A percentile compares a stretch with the other conserved stretches of the same genome.
Evolutionary conservation across 2,329 filamentous ascomycete genomes (phyloP).

Genomic region (Aspergillus sp.): DNA sequence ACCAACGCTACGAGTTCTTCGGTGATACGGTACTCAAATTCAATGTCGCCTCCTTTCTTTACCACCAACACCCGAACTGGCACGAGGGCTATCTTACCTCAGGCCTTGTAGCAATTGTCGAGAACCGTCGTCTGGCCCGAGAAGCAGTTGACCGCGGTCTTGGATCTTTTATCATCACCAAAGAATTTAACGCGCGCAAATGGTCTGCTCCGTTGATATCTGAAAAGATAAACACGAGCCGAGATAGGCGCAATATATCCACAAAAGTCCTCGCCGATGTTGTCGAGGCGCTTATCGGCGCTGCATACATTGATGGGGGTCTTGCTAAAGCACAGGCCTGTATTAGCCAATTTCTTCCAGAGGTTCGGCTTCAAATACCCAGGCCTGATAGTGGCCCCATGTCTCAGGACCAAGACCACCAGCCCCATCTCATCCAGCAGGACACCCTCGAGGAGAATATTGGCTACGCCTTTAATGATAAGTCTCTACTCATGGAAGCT

Average conservation of each 20-base stretch:
- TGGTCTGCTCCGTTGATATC: slow-evolving; percentile 69
- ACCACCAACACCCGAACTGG: slow-evolving; percentile 60
- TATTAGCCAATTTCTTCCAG: slow-evolving; percentile 65
- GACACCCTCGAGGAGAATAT: slow-evolving; percentile 38
- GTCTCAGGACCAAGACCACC: background rate
- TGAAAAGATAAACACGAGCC: slow-evolving; percentile 27
- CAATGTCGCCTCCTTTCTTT: slow-evolving; percentile 65
- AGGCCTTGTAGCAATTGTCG: slow-evolving; percentile 68
- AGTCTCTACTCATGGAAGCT: slow-evolving; percentile 71
- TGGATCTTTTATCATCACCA: slow-evolving; percentile 70
- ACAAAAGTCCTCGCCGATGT: slow-evolving; percentile 85
- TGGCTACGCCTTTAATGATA: slow-evolving; percentile 70
- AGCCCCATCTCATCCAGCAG: slow-evolving; percentile 18
- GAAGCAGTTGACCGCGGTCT: slow-evolving; percentile 65
- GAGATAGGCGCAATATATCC: slow-evolving; percentile 51
- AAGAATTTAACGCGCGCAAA: slow-evolving; percentile 65
- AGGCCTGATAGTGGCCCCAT: slow-evolving; percentile 9
- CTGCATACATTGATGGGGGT: slow-evolving; percentile 68
- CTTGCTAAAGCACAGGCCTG: slow-evolving; percentile 62
- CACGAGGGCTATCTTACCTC: slow-evolving; percentile 74
- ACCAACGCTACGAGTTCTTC: slow-evolving; percentile 82
- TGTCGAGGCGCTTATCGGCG: slow-evolving; percentile 80
- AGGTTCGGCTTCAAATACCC: slow-evolving; percentile 41
- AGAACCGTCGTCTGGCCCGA: slow-evolving; percentile 70
- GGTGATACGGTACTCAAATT: slow-evolving; percentile 84